Evolutionary conservation across 345 rosid species (phyloP).

Genomic region (Rhizophora apiculata): DNA sequence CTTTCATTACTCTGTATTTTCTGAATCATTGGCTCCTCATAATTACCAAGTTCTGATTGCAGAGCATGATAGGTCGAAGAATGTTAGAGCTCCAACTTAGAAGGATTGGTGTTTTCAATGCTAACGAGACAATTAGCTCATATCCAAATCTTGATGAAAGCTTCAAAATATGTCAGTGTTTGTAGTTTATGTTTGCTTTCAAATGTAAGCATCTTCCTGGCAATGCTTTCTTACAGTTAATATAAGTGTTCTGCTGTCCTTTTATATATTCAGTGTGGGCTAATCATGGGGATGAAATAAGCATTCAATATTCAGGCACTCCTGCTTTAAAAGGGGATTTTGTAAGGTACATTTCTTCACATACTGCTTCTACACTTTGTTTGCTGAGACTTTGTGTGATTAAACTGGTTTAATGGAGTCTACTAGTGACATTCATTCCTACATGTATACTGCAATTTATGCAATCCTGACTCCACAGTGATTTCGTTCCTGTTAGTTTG

Average conservation of each 20-base stretch:
- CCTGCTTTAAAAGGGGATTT: conserved; percentile 46
- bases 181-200: background rate
- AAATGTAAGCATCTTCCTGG: background rate
- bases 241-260: conserved; percentile 15
- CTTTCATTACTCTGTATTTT: background rate
- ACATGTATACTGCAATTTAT: conserved; percentile 3
- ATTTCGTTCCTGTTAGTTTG: background rate
- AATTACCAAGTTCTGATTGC: conserved; percentile 27
- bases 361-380: background rate
- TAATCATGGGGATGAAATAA: conserved; percentile 93
- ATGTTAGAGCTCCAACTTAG: conserved; percentile 86
- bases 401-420: background rate
- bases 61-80: conserved; percentile 95
- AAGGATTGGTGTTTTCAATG: conserved; percentile 80
- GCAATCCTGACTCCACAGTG: background rate
- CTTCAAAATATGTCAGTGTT: conserved; percentile 74
- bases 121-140: conserved; percentile 85
- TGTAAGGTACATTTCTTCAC: conserved; percentile 33
- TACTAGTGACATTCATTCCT: background rate
- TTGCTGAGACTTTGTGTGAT: background rate
- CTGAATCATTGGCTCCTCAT: conserved; percentile 16
- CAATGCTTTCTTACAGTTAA: background rate
- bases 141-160: conserved; percentile 79
- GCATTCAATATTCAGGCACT: conserved; percentile 94
- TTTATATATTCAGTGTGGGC: conserved; percentile 75